phyloP scores from a whole-genome alignment of 176 grass and related monocot species.

The Bothriochloa decipiens region DNA sequence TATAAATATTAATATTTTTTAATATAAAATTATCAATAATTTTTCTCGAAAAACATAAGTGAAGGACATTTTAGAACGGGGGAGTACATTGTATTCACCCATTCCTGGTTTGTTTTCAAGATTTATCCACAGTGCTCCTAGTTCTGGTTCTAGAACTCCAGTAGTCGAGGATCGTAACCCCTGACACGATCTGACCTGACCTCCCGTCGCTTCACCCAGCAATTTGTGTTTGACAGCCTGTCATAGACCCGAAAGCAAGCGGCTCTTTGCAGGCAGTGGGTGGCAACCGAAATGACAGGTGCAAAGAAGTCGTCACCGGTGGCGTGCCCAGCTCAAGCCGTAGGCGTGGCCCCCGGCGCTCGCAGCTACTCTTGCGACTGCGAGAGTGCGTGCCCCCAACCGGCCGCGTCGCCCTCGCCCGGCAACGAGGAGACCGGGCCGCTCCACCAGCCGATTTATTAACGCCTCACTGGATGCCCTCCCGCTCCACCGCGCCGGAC shows the following conservation, averaged over 20 bases:
- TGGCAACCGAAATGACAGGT: background rate
- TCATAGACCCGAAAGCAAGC: too few species aligned
- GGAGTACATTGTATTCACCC: background rate
- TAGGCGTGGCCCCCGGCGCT: background rate
- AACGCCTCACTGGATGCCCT: too few species aligned
- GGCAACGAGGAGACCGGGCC: background rate
- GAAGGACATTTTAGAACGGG: too few species aligned
- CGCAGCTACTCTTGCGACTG: too few species aligned
- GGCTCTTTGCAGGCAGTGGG: too few species aligned
- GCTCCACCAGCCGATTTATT: background rate
- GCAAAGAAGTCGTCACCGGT: background rate
- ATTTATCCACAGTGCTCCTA: background rate
- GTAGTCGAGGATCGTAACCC: background rate
- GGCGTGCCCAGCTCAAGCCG: background rate
- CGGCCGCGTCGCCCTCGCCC: background rate
- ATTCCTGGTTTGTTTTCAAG: background rate
- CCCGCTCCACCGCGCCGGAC: background rate
- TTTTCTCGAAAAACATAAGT: too few species aligned
- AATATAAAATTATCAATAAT: too few species aligned
- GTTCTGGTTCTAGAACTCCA: background rate
- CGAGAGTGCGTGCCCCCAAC: background rate
- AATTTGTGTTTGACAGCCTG: too few species aligned
- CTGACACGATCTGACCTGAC: conserved; percentile 5
- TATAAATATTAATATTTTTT: too few species aligned
- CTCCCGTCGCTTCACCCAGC: background rate